Percentiles rank a stretch among this genome's conserved stretches.
These are phyloP conservation scores for Collybiopsis luxurians DNA, from an alignment of 768 basidiomycete species.

Conservation along the genomic window DNA sequence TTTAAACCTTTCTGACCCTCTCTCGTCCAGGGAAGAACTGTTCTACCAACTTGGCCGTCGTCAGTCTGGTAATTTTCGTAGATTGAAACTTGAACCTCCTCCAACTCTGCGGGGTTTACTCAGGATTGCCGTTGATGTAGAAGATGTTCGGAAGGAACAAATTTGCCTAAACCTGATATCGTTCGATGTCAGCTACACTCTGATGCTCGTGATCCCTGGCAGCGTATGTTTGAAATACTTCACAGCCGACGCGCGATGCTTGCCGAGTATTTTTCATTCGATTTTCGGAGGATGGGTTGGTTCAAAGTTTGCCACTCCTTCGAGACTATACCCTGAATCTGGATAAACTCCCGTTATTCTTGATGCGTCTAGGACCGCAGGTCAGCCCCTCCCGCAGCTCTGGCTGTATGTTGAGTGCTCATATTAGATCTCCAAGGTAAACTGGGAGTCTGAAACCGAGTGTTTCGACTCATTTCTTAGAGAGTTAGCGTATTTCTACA, in stretches of 20 bases:
- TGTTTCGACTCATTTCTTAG: conserved; percentile 86
- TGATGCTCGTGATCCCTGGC: neutral
- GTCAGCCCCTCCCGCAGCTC: conserved; percentile 34
- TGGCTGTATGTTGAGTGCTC: neutral
- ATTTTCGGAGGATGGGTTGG: conserved; percentile 58
- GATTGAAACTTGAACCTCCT: conserved; percentile 79
- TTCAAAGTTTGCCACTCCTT: conserved; percentile 81
- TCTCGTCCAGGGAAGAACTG: conserved; percentile 83
- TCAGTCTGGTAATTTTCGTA: conserved; percentile 83
- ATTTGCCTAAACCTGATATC: conserved; percentile 58
- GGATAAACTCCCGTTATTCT: conserved; percentile 83
- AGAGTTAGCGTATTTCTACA: conserved; percentile 91
- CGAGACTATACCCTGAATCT: conserved; percentile 89
- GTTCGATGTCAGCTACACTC: conserved; percentile 69
- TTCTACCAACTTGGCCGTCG: conserved; percentile 92
- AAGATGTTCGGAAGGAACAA: conserved; percentile 46
- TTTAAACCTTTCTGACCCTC: no score
- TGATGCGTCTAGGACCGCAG: conserved; percentile 90
- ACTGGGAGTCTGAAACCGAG: conserved; percentile 81
- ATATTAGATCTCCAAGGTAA: conserved; percentile 71
- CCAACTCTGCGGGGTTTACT: conserved; percentile 71
- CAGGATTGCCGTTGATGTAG: conserved; percentile 74
- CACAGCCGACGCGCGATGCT: conserved; percentile 76
- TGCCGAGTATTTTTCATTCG: conserved; percentile 84
- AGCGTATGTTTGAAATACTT: conserved; percentile 66